Percentiles rank a stretch among this genome's conserved stretches.
These are phyloP conservation scores for Millerago galiae DNA, from an alignment of 805 yeast species.

Conservation along the genomic window DNA sequence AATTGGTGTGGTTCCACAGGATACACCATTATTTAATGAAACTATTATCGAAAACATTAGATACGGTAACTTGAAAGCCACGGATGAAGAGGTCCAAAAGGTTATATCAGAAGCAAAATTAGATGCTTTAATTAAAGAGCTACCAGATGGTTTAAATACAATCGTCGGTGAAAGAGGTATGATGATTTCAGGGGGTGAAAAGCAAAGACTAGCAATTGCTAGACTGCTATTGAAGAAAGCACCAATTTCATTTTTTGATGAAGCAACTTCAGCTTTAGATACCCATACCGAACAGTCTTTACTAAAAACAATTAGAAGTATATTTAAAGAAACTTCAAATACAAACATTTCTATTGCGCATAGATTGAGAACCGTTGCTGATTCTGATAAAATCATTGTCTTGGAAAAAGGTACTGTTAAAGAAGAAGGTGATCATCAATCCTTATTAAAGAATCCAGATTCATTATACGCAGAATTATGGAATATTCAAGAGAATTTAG, in stretches of 20 bases:
- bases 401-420: slow-evolving; percentile 69
- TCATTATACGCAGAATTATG: slow-evolving; percentile 79
- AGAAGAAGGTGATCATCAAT: slow-evolving; percentile 82
- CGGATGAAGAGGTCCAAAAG: slow-evolving; percentile 59
- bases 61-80: slow-evolving; percentile 73
- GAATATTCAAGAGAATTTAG: slow-evolving; percentile 84
- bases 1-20: slow-evolving; percentile 96
- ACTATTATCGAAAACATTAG: slow-evolving; percentile 81
- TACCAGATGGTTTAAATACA: slow-evolving; percentile 83
- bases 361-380: slow-evolving; percentile 87
- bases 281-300: slow-evolving; percentile 92
- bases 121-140: slow-evolving; percentile 49
- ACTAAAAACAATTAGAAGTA: slow-evolving; percentile 61
- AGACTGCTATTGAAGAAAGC: slow-evolving; percentile 80
- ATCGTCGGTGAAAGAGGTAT: slow-evolving; percentile 96
- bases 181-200: slow-evolving; percentile 99
- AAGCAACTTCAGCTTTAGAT: slow-evolving; percentile 94
- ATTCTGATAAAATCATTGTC: slow-evolving; percentile 89
- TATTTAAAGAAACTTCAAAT: slow-evolving; percentile 50
- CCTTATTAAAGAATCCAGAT: slow-evolving; percentile 43
- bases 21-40: slow-evolving; percentile 92
- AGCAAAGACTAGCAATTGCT: slow-evolving; percentile 91
- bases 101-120: slow-evolving; percentile 70
- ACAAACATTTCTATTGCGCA: slow-evolving; percentile 94
- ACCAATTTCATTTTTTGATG: slow-evolving; percentile 91